phyloP scores from a whole-genome alignment of 2,329 filamentous ascomycete genomes.

The Rutstroemia sp. region DNA sequence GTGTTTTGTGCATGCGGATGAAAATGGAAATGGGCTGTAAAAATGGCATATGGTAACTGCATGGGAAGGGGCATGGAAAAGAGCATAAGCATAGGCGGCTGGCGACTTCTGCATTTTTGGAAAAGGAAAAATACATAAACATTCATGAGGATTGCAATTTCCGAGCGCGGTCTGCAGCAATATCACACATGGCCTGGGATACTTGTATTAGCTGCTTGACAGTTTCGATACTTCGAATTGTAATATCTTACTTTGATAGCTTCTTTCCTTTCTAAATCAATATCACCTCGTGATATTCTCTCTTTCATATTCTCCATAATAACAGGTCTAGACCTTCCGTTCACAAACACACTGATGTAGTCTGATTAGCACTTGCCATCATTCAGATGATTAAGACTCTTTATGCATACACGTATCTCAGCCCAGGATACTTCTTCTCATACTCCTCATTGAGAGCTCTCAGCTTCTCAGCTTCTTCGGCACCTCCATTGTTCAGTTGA shows the following conservation, averaged over 20 bases:
- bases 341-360: conserved; percentile 67
- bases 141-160: conserved; percentile 37
- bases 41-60: background rate
- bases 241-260: conserved; percentile 57
- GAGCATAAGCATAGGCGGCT: background rate
- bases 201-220: conserved; percentile 14
- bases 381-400: background rate
- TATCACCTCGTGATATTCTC: conserved; percentile 63
- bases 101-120: background rate
- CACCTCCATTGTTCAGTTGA: conserved; percentile 53
- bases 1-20: conserved; percentile 15
- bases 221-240: background rate
- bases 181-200: conserved; percentile 71
- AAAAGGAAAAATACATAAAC: background rate
- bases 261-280: conserved; percentile 59
- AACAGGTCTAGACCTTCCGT: conserved; percentile 63
- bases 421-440: conserved; percentile 70
- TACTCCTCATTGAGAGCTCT: conserved; percentile 66
- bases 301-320: conserved; percentile 78
- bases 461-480: conserved; percentile 50
- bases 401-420: conserved; percentile 63
- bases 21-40: background rate
- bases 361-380: conserved; percentile 13
- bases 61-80: background rate
- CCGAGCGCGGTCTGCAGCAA: conserved; percentile 69